These are phyloP conservation scores for Neospora caninum DNA, from an alignment of 169 alveolate species.

Conservation along the genomic window DNA sequence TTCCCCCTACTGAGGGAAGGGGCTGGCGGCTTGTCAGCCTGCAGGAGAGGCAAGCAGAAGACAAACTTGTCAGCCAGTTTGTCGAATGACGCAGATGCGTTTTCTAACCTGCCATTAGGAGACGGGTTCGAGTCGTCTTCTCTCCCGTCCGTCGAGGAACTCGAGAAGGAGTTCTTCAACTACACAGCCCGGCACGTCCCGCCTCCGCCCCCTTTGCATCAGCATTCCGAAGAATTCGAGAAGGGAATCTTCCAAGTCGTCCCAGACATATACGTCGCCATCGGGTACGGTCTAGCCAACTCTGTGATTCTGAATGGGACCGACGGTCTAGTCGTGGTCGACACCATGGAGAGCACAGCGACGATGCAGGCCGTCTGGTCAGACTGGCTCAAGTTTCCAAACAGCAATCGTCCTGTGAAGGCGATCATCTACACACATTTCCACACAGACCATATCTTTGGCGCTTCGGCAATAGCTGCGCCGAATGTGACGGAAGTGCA, in stretches of 20 bases:
- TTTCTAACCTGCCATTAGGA: background rate
- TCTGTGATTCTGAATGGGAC: slow-evolving; percentile 35
- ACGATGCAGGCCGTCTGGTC: slow-evolving; percentile 42
- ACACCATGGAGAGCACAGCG: slow-evolving; percentile 47
- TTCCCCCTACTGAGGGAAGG: background rate
- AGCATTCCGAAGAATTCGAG: slow-evolving; percentile 49
- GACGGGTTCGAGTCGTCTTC: background rate
- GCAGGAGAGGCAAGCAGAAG: background rate
- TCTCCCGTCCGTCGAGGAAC: slow-evolving; percentile 35
- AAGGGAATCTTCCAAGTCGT: slow-evolving; percentile 37
- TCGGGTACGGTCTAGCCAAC: slow-evolving; percentile 64
- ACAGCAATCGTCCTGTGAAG: slow-evolving; percentile 32
- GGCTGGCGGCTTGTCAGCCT: background rate
- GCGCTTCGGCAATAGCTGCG: slow-evolving; percentile 42
- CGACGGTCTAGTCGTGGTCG: slow-evolving; percentile 56
- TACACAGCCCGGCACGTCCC: slow-evolving; percentile 19
- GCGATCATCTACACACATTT: slow-evolving; percentile 66
- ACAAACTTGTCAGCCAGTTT: background rate
- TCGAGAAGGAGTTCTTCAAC: background rate
- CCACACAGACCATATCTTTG: slow-evolving; percentile 66
- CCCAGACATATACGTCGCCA: slow-evolving; percentile 21
- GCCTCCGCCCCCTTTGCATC: slow-evolving; percentile 25
- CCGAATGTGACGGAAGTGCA: slow-evolving; percentile 23
- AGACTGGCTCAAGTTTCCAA: background rate
- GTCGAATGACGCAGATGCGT: background rate